A percentile compares a stretch with the other conserved stretches of the same genome.
Conservation (phyloP, 345 rosid genomes). For the Salix brachista region DNA sequence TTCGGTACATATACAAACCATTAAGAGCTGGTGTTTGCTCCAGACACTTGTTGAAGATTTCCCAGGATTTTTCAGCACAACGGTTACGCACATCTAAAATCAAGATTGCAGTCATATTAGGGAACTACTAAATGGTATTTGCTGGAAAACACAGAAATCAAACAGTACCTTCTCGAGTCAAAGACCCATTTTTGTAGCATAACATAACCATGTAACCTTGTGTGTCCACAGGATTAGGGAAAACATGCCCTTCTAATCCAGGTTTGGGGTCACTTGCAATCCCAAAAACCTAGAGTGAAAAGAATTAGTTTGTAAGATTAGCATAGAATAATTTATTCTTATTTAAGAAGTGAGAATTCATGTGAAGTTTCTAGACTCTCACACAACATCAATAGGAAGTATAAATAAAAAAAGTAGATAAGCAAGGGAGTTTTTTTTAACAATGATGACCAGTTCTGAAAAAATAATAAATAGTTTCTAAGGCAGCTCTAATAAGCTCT, state of each 20-base stretch:
- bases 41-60: conserved; percentile 60
- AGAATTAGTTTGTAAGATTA: conserved; percentile 1
- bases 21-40: conserved; percentile 77
- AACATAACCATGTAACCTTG: conserved; percentile 96
- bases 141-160: conserved; percentile 1
- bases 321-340: too few relatives aligned
- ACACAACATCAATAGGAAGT: too few relatives aligned
- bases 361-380: too few relatives aligned
- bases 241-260: conserved; percentile 79
- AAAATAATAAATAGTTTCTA: too few relatives aligned
- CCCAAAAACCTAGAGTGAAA: conserved; percentile 66
- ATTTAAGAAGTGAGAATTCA: neutral
- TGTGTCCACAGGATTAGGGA: conserved; percentile 89
- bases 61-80: conserved; percentile 79
- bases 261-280: conserved; percentile 73
- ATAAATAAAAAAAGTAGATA: too few relatives aligned
- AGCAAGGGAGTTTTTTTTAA: too few relatives aligned
- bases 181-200: conserved; percentile 81
- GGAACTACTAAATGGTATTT: neutral
- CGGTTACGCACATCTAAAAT: conserved; percentile 60
- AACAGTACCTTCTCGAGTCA: conserved; percentile 79
- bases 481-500: too few relatives aligned
- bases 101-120: conserved; percentile 6
- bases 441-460: too few relatives aligned
- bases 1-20: conserved; percentile 37